Conservation (phyloP, 495 filamentous ascomycete species). For the Letharia columbiana region DNA sequence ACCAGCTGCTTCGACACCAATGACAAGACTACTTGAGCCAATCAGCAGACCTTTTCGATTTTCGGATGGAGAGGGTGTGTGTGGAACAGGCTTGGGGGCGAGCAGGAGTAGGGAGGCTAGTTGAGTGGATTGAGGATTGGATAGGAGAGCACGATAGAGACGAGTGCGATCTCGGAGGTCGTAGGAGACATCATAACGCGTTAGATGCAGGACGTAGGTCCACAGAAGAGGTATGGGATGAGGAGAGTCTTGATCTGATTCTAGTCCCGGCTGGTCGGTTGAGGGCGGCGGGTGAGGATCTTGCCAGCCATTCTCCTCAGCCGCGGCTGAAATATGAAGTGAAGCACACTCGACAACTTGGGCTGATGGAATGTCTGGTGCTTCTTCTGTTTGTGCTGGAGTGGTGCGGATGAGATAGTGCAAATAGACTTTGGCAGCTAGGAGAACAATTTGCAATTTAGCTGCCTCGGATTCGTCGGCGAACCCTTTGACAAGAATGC, state of each 20-base stretch:
- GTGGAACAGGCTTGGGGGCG: slow-evolving; percentile 88
- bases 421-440: slow-evolving; percentile 91
- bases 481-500: slow-evolving; percentile 82
- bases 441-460: slow-evolving; percentile 82
- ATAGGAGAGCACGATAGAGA: slow-evolving; percentile 75
- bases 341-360: not conserved
- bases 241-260: slow-evolving; percentile 28
- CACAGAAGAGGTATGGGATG: slow-evolving; percentile 70
- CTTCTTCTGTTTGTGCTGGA: slow-evolving; percentile 3
- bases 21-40: slow-evolving; percentile 74
- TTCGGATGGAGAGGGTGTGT: slow-evolving; percentile 75
- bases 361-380: not conserved
- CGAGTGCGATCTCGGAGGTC: slow-evolving; percentile 86
- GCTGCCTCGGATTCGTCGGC: slow-evolving; percentile 72
- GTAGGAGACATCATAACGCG: slow-evolving; percentile 88
- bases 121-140: slow-evolving; percentile 63
- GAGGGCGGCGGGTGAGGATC: slow-evolving; percentile 24
- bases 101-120: slow-evolving; percentile 83
- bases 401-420: slow-evolving; percentile 61
- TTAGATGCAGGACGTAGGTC: slow-evolving; percentile 74
- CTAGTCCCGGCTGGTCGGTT: slow-evolving; percentile 28
- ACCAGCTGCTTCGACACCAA: slow-evolving; percentile 60
- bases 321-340: slow-evolving; percentile 1
- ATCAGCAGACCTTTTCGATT: slow-evolving; percentile 64
- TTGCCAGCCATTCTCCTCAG: slow-evolving; percentile 18